Evolutionary conservation across 2,329 filamentous ascomycete species (phyloP).

Genomic region (Apiospora phragmitis): DNA sequence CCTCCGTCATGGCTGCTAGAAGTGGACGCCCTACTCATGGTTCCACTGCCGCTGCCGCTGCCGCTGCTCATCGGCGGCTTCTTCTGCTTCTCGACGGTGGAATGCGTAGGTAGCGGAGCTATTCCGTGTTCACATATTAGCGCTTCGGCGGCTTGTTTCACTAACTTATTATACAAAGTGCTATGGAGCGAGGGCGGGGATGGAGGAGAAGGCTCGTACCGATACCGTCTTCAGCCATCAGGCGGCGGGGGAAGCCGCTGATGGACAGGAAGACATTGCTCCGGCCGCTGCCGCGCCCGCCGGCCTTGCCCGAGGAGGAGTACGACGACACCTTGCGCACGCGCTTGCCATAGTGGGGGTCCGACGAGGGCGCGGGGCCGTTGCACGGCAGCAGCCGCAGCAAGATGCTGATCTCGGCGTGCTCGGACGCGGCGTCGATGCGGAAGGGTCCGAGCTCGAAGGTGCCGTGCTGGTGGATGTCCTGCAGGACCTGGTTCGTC

Average conservation of each 20-base stretch:
- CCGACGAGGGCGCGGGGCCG: constrained; percentile 19
- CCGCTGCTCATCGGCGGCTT: neutral
- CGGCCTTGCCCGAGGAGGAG: constrained; percentile 14
- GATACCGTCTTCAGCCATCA: constrained; percentile 30
- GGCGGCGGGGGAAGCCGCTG: constrained; percentile 31
- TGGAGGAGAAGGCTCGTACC: neutral
- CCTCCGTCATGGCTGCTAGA: neutral
- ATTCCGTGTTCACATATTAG: neutral
- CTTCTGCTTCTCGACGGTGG: neutral
- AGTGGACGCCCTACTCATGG: neutral
- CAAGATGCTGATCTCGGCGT: constrained; percentile 27
- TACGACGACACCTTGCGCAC: neutral
- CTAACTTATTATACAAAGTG: neutral
- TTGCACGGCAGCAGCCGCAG: constrained; percentile 25
- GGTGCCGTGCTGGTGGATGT: constrained; percentile 32
- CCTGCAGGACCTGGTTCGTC: constrained; percentile 27
- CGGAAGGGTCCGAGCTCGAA: constrained; percentile 29
- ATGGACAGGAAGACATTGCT: constrained; percentile 23
- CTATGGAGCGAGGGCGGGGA: too few relatives aligned
- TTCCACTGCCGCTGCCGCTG: neutral
- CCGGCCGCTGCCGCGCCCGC: neutral
- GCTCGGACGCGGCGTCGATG: constrained; percentile 24
- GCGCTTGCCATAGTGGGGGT: neutral
- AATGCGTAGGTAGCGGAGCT: constrained; percentile 6
- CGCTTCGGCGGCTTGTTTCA: neutral